Conservation (phyloP, 495 filamentous ascomycete species). For the Pyrenula aspistea region DNA sequence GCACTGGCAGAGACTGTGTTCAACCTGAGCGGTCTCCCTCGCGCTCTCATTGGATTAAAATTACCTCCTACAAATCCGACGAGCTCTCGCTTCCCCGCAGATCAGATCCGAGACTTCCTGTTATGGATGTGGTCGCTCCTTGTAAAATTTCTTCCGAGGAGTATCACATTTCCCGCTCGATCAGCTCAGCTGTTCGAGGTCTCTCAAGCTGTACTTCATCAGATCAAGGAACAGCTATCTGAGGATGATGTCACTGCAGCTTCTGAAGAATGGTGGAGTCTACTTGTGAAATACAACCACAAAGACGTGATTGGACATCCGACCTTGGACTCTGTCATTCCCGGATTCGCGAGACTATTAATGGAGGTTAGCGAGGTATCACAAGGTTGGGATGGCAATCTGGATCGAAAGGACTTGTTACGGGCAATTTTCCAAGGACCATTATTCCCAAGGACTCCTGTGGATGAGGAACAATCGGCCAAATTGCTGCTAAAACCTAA, state of each 20-base stretch:
- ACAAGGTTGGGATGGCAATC: background rate
- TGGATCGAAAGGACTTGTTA: background rate
- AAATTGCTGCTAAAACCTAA: background rate
- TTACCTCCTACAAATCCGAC: slow-evolving; percentile 1
- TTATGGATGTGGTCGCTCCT: slow-evolving; percentile 41
- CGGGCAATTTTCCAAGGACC: background rate
- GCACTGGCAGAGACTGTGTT: slow-evolving; percentile 22
- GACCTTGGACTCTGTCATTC: background rate
- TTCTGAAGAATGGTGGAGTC: slow-evolving; percentile 36
- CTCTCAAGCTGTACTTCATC: slow-evolving; percentile 38
- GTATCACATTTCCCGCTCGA: slow-evolving; percentile 26
- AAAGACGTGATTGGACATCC: slow-evolving; percentile 25
- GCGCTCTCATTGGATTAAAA: slow-evolving; percentile 9
- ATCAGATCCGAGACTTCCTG: slow-evolving; percentile 18
- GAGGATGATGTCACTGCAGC: slow-evolving; percentile 35
- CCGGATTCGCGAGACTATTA: background rate
- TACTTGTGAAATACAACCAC: slow-evolving; percentile 42
- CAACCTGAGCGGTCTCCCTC: slow-evolving; percentile 11
- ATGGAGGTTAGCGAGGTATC: background rate
- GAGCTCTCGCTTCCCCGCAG: background rate
- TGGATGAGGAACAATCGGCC: background rate
- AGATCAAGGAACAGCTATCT: slow-evolving; percentile 37
- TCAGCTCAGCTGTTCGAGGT: slow-evolving; percentile 46
- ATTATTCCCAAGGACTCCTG: background rate
- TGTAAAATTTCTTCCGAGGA: slow-evolving; percentile 33